These are phyloP conservation scores for Arabis alpina DNA, from an alignment of 345 rosid genomes.

Conservation along the genomic window DNA sequence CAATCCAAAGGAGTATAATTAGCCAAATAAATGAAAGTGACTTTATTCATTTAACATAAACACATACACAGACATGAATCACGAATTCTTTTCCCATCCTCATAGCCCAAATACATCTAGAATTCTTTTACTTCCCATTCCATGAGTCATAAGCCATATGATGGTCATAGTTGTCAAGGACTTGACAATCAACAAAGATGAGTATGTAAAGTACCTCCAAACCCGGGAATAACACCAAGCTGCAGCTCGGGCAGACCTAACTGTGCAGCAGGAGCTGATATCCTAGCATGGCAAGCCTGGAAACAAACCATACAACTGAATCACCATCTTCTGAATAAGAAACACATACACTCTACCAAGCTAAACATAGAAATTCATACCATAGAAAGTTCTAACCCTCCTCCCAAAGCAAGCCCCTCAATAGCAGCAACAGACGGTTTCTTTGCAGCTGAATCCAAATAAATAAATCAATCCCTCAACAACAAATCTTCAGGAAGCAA, in stretches of 20 bases:
- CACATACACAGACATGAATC: not conserved
- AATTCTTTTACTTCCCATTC: not conserved
- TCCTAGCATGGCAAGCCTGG: slow-evolving; percentile 91
- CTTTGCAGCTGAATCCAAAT: slow-evolving; percentile 63
- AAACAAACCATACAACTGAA: slow-evolving; percentile 22
- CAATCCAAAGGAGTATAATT: slow-evolving; percentile 43
- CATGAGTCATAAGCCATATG: slow-evolving; percentile 1
- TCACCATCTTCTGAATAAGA: slow-evolving; percentile 18
- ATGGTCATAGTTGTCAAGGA: not conserved
- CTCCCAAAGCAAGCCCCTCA: slow-evolving; percentile 98
- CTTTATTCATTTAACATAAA: slow-evolving; percentile 8
- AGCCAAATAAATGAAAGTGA: not conserved
- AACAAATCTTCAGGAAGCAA: slow-evolving; percentile 12
- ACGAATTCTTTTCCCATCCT: slow-evolving; percentile 12
- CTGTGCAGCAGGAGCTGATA: slow-evolving; percentile 77
- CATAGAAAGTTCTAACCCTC: slow-evolving; percentile 97
- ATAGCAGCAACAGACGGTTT: slow-evolving; percentile 99
- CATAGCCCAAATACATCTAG: not conserved
- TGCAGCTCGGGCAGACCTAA: slow-evolving; percentile 95
- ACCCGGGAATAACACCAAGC: slow-evolving; percentile 92
- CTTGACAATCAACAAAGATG: slow-evolving; percentile 10
- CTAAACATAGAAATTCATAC: slow-evolving; percentile 47
- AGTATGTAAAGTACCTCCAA: slow-evolving; percentile 70
- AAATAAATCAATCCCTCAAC: slow-evolving; percentile 29
- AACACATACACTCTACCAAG: slow-evolving; percentile 1